Percentiles rank a stretch among this genome's conserved stretches.
Evolutionary conservation across 78 protist genomes (phyloP).

Genomic region (Speleostelium caveatum): DNA sequence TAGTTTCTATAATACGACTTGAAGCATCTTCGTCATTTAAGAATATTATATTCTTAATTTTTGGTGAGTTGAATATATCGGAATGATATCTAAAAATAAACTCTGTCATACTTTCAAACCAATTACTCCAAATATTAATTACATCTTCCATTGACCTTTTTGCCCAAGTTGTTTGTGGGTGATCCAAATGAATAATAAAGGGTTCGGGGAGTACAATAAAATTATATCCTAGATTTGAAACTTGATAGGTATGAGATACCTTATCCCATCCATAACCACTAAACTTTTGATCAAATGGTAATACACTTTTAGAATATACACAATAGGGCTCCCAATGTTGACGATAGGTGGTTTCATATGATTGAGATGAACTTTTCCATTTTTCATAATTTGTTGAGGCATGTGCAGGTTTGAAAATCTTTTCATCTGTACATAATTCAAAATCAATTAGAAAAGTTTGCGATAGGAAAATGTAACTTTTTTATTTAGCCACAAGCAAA

Average conservation of each 20-base stretch:
- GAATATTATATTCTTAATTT: too few species aligned
- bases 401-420: not conserved
- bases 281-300: not conserved
- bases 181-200: not conserved
- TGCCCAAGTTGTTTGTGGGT: not conserved
- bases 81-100: not conserved
- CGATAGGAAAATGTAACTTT: too few species aligned
- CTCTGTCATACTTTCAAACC: not conserved
- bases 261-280: slow-evolving; percentile 22
- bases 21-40: too few species aligned
- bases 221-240: not conserved
- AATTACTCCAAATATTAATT: not conserved
- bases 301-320: not conserved
- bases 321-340: slow-evolving; percentile 18
- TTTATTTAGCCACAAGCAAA: too few species aligned
- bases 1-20: too few species aligned
- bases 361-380: not conserved
- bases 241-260: not conserved
- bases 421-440: too few species aligned
- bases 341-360: not conserved
- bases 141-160: not conserved
- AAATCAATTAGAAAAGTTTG: too few species aligned
- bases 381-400: not conserved
- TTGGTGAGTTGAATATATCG: not conserved
- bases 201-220: not conserved